These are phyloP conservation scores for Mucor saturninus DNA, from an alignment of 371 early-diverging fungal species.

Conservation along the genomic window DNA sequence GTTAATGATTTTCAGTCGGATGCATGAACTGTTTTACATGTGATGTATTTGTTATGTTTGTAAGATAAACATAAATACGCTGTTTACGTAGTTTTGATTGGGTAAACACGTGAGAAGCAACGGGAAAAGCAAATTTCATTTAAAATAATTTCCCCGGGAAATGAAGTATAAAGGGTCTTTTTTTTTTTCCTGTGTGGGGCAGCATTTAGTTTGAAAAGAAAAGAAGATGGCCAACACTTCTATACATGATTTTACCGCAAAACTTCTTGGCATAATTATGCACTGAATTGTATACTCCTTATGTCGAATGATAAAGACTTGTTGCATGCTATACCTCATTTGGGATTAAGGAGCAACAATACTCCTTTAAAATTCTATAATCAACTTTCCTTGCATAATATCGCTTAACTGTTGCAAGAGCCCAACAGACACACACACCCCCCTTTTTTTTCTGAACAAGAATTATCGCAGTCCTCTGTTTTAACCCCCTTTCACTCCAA, in stretches of 20 bases:
- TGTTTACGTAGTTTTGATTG: not conserved
- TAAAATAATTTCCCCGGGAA: constrained; percentile 4
- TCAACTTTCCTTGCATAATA: constrained; percentile 9
- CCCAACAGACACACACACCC: too few species aligned
- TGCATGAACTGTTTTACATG: constrained; percentile 2
- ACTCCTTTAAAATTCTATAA: constrained; percentile 13
- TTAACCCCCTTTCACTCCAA: constrained; percentile 1
- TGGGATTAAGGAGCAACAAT: not conserved
- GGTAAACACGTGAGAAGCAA: not conserved
- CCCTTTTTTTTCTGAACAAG: too few species aligned
- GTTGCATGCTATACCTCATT: too few species aligned
- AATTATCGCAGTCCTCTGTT: constrained; percentile 1
- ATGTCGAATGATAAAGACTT: not conserved
- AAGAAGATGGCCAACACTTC: too few species aligned
- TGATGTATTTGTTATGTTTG: constrained; percentile 9
- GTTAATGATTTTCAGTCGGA: constrained; percentile 4
- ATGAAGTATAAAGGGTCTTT: constrained; percentile 1
- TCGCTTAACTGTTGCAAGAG: too few species aligned
- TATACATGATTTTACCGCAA: not conserved
- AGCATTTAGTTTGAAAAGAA: not conserved
- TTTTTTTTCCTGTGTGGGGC: not conserved
- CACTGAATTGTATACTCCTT: constrained; percentile 7
- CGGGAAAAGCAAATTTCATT: not conserved
- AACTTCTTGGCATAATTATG: constrained; percentile 14
- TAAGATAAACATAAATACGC: not conserved